phyloP scores from a whole-genome alignment of 106 monocot genomes.

The Dendrobium huoshanense region DNA sequence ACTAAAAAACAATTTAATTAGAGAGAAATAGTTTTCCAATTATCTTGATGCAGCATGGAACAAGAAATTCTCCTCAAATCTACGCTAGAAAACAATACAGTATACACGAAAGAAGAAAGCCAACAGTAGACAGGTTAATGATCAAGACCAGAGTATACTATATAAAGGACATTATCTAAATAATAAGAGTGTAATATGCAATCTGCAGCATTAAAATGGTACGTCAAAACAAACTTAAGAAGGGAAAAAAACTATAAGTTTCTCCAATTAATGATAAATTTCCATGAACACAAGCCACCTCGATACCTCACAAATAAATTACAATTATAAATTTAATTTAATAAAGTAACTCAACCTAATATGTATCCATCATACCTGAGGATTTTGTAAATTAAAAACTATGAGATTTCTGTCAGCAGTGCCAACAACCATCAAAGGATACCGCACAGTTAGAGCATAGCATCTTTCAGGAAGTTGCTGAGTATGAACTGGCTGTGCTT shows the following conservation, averaged over 20 bases:
- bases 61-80: background rate
- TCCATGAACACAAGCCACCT: background rate
- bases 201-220: background rate
- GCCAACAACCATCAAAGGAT: conserved; percentile 94
- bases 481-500: conserved; percentile 88
- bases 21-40: background rate
- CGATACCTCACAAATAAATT: background rate
- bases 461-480: conserved; percentile 92
- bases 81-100: background rate
- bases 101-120: background rate
- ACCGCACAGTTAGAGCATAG: conserved; percentile 66
- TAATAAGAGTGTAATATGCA: background rate
- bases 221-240: background rate
- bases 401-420: conserved; percentile 84
- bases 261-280: background rate
- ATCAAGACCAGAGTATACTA: background rate
- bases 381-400: conserved; percentile 84
- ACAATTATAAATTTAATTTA: background rate
- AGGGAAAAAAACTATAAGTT: background rate
- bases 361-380: conserved; percentile 51
- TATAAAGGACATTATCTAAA: background rate
- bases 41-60: background rate
- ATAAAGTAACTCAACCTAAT: background rate
- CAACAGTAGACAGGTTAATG: background rate
- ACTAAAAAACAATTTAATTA: background rate